Evolutionary conservation across 2,329 filamentous ascomycete species (phyloP).

Genomic region (Ophiocordyceps camponoti-leonardi): DNA sequence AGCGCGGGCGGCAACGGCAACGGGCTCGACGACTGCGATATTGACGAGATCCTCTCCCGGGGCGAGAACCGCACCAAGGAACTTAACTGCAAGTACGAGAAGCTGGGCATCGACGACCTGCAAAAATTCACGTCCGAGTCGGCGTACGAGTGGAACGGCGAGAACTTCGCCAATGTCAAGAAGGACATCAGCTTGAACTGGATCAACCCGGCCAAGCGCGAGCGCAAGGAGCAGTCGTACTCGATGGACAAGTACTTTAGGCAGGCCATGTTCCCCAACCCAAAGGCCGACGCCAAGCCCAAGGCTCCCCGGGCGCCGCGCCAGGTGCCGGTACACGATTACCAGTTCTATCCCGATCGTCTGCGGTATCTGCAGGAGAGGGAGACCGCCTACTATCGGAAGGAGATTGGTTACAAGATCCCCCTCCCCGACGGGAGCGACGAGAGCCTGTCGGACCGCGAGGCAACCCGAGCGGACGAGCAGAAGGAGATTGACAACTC

Average conservation of each 20-base stretch:
- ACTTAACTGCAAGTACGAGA: constrained; percentile 88
- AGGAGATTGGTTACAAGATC: constrained; percentile 91
- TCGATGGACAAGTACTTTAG: constrained; percentile 99
- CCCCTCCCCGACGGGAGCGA: constrained; percentile 78
- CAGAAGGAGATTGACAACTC: constrained; percentile 91
- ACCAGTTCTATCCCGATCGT: constrained; percentile 83
- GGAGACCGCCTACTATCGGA: constrained; percentile 89
- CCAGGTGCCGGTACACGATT: constrained; percentile 83
- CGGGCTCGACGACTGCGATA: constrained; percentile 70
- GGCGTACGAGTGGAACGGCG: constrained; percentile 97
- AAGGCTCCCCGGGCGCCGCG: constrained; percentile 93
- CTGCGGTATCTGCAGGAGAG: constrained; percentile 85
- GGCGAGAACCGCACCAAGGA: constrained; percentile 81
- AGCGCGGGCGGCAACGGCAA: constrained; percentile 38
- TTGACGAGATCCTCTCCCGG: constrained; percentile 71
- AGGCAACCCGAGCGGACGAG: constrained; percentile 72
- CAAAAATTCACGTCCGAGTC: constrained; percentile 97
- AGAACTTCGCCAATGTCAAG: constrained; percentile 83
- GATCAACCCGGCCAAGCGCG: constrained; percentile 97
- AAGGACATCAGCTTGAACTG: constrained; percentile 86
- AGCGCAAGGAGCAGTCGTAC: constrained; percentile 94
- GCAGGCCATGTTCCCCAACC: constrained; percentile 62
- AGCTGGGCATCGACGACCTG: constrained; percentile 87
- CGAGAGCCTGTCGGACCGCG: constrained; percentile 68
- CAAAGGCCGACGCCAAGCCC: constrained; percentile 77